Conservation (phyloP, 495 filamentous ascomycete species). For the Neurospora sp. region DNA sequence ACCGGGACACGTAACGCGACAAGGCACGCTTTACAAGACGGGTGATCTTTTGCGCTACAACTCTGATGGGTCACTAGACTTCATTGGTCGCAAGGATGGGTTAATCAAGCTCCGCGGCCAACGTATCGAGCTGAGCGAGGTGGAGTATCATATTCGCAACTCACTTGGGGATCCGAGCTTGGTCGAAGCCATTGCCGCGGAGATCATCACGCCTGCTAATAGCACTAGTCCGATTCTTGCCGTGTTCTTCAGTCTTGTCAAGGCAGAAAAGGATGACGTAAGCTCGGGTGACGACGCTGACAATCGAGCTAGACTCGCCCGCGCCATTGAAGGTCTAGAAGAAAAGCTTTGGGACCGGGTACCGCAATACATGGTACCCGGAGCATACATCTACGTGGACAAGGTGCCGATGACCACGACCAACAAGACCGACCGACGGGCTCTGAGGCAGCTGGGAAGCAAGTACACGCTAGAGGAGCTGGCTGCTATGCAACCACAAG, state of each 20-base stretch:
- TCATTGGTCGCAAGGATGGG: constrained; percentile 29
- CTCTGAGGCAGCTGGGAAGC: neutral
- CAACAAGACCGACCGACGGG: constrained; percentile 38
- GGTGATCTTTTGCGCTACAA: constrained; percentile 48
- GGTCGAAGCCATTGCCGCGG: neutral
- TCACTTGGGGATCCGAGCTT: neutral
- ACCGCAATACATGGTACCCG: constrained; percentile 44
- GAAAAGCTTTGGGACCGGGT: neutral
- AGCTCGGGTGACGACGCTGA: neutral
- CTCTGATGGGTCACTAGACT: constrained; percentile 42
- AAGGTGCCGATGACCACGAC: constrained; percentile 40
- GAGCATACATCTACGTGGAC: constrained; percentile 39
- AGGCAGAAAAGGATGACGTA: neutral
- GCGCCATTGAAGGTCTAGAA: neutral
- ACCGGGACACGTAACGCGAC: neutral
- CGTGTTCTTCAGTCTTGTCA: constrained; percentile 3
- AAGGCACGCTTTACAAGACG: constrained; percentile 43
- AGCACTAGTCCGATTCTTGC: neutral
- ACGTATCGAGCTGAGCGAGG: constrained; percentile 37
- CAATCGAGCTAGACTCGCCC: neutral
- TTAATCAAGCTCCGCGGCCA: constrained; percentile 32
- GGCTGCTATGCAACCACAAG: neutral
- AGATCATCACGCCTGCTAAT: neutral
- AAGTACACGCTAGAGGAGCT: neutral
- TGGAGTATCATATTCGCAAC: constrained; percentile 40